Evolutionary conservation across 441 rosid species (phyloP), one percentile per base, ranked within the genome.

Genomic region (Adansonia grandidieri): DNA sequence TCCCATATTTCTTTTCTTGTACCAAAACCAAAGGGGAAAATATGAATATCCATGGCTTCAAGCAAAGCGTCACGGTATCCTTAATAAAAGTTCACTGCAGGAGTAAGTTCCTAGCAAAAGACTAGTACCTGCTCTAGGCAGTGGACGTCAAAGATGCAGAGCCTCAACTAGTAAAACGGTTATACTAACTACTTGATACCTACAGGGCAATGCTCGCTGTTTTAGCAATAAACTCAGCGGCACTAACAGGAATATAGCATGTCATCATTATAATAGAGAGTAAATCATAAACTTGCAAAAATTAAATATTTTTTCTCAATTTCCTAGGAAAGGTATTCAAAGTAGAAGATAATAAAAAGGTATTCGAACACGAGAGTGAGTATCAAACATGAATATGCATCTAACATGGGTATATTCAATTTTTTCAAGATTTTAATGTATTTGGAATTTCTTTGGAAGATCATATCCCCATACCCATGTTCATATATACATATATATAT

Each of bases 171-270:
- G 37, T 60, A 20, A 60, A 20, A 32, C 32, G 10, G 37, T 19
- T 7, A 58, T 61, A 24, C 28, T 42, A 44, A 66, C 71, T 42
- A 44, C 28, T n/a, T 42, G 71, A 66, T 17, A 66, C 51, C 50
- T 66, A 42, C 51, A 42, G 40, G 51, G 51, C 28, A 17, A 42
- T 66, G 51, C 71, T 45, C 28, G 17, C 71, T n/a, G 14, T 66
- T 66, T 66, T 66, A 44, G 71, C 51, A 66, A 47, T 44, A 66
- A 17, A 66, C 71, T 66, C 20, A 42, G 40, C 7, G 1, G 15
- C 28, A 44, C 51, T 66, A 66, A 42, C 2, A 44, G 7, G 50
- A 17, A 19, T 15, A 44, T 4, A 17, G 71, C 14, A 44, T 67
- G 13, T 42, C 2, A 44, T 66, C 4, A 45, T n/a, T 9, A 44